Evolutionary conservation across 371 early-diverging fungal genomes (phyloP).

Genomic region (Ordospora pajunii): DNA sequence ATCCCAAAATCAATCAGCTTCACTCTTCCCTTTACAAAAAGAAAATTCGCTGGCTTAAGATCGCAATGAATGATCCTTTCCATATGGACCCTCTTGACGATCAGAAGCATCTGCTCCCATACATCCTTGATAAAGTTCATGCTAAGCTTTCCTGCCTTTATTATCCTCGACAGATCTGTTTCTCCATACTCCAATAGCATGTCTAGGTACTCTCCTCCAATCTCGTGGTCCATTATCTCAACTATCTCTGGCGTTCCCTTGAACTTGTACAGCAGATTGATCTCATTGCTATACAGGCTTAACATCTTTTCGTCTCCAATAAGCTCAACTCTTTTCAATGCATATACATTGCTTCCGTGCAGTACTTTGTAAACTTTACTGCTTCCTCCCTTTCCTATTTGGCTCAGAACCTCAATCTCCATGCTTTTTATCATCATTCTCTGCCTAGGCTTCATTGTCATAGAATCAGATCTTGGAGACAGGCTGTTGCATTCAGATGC

Average conservation of each 20-base stretch:
- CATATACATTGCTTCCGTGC: conserved; percentile 66
- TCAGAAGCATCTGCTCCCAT: conserved; percentile 71
- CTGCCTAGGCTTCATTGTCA: background rate
- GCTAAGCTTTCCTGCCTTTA: conserved; percentile 52
- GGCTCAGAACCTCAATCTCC: conserved; percentile 39
- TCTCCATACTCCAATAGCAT: conserved; percentile 82
- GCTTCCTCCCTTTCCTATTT: conserved; percentile 74
- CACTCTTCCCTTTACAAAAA: conserved; percentile 55
- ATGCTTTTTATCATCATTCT: conserved; percentile 28
- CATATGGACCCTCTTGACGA: conserved; percentile 75
- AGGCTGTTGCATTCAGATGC: background rate
- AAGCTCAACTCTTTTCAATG: conserved; percentile 74
- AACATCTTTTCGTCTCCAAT: conserved; percentile 64
- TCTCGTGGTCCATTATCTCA: conserved; percentile 68
- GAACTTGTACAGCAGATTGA: conserved; percentile 67
- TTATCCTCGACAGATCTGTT: conserved; percentile 70
- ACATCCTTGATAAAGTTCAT: conserved; percentile 22
- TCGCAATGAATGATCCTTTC: conserved; percentile 80
- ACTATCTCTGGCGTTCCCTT: conserved; percentile 64
- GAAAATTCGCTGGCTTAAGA: conserved; percentile 74
- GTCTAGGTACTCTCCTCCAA: conserved; percentile 63
- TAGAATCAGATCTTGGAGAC: background rate
- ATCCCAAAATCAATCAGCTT: conserved; percentile 92
- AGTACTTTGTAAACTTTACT: conserved; percentile 78
- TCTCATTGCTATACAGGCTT: conserved; percentile 72